phyloP scores from a whole-genome alignment of 306 rosid species.

The Cicer yamashitae region DNA sequence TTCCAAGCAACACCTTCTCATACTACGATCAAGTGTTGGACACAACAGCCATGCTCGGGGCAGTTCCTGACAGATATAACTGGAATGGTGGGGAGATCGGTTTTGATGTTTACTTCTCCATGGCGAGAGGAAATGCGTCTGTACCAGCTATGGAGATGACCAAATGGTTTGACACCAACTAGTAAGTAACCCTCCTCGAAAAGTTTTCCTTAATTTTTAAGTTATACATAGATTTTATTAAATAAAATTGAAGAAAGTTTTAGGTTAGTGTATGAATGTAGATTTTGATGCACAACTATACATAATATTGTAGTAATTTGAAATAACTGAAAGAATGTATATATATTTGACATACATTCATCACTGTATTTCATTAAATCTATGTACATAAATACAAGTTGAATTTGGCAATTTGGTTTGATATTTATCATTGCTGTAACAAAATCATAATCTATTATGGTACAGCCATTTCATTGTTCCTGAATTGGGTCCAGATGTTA shows the following conservation, averaged over 20 bases:
- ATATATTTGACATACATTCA: neutral
- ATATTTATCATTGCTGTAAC: conserved; percentile 31
- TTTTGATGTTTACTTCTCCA: conserved; percentile 79
- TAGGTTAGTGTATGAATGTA: conserved; percentile 23
- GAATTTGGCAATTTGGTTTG: conserved; percentile 32
- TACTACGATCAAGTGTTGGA: conserved; percentile 89
- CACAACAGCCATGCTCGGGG: conserved; percentile 86
- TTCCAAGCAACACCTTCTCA: conserved; percentile 86
- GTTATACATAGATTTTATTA: neutral
- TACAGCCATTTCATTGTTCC: conserved; percentile 92
- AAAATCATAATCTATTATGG: conserved; percentile 30
- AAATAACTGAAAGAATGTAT: conserved; percentile 2
- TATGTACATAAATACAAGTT: neutral
- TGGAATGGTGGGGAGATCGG: conserved; percentile 78
- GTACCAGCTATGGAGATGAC: conserved; percentile 93
- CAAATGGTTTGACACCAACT: conserved; percentile 91
- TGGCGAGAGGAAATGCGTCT: conserved; percentile 84
- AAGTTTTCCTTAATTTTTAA: neutral
- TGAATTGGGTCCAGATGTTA: conserved; percentile 80
- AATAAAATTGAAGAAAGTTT: conserved; percentile 15
- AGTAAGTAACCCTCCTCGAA: conserved; percentile 46
- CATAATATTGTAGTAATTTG: conserved; percentile 15
- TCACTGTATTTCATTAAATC: conserved; percentile 1
- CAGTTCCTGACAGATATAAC: conserved; percentile 79
- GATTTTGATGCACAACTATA: neutral